Conservation (phyloP, 1,284 basidiomycete species). For the Calocybe gambosa region DNA sequence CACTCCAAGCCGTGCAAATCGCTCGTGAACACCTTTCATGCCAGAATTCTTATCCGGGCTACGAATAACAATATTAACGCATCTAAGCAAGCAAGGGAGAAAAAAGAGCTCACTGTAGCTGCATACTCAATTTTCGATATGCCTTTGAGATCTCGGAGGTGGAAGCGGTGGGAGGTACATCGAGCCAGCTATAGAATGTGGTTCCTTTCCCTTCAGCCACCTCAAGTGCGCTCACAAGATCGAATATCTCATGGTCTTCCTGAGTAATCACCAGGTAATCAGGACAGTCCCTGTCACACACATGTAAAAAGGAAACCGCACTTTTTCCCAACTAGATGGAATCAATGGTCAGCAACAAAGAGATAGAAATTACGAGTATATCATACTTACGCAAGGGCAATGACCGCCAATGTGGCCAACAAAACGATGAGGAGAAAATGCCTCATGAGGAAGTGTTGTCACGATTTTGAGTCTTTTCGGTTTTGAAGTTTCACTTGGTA, state of each 20-base stretch:
- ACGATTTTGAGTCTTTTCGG: too few species aligned
- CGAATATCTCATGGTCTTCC: constrained; percentile 95
- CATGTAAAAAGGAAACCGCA: constrained; percentile 19
- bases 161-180: constrained; percentile 64
- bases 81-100: not conserved
- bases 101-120: constrained; percentile 64
- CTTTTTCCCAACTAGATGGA: constrained; percentile 61
- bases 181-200: constrained; percentile 86
- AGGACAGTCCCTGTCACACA: not conserved
- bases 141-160: constrained; percentile 77
- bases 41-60: constrained; percentile 93
- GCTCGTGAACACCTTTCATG: constrained; percentile 74
- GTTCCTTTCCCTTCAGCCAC: constrained; percentile 82
- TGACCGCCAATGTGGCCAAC: constrained; percentile 38
- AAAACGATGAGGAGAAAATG: constrained; percentile 31
- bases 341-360: not conserved
- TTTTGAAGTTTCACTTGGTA: too few species aligned
- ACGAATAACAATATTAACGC: constrained; percentile 2
- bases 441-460: constrained; percentile 34
- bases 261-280: constrained; percentile 23
- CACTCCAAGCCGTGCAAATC: constrained; percentile 85
- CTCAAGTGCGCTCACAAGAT: constrained; percentile 84
- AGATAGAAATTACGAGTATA: not conserved
- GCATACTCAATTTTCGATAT: constrained; percentile 84
- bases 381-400: constrained; percentile 41